Percentiles rank a stretch among this genome's conserved stretches.
Evolutionary conservation across 1,139 yeast genomes (phyloP).

Genomic region (Waltiozyma sp.): DNA sequence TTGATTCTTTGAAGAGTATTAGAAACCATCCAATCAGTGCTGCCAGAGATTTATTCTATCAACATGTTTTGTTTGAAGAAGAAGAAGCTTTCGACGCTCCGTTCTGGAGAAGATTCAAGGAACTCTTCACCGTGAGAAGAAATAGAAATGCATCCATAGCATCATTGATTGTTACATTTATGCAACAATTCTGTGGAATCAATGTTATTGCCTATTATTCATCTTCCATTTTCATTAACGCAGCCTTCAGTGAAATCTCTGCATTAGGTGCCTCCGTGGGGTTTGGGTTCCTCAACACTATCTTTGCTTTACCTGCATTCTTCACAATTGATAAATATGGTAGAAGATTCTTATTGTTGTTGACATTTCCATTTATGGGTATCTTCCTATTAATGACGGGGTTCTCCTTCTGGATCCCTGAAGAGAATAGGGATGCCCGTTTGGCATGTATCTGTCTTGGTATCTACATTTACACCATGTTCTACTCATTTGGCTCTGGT

Average conservation of each 20-base stretch:
- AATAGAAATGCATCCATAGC: constrained; percentile 77
- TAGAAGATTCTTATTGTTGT: constrained; percentile 55
- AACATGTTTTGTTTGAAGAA: constrained; percentile 52
- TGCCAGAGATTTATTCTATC: constrained; percentile 70
- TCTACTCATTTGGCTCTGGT: constrained; percentile 81
- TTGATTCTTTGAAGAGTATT: constrained; percentile 36
- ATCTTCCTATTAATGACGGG: constrained; percentile 62
- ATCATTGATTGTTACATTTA: constrained; percentile 74
- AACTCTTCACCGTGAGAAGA: constrained; percentile 60
- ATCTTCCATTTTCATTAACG: constrained; percentile 57
- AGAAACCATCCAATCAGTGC: constrained; percentile 49
- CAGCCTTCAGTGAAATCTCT: constrained; percentile 49
- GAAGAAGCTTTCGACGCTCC: constrained; percentile 51
- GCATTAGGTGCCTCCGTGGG: constrained; percentile 80
- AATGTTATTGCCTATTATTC: constrained; percentile 81
- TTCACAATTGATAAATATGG: constrained; percentile 75
- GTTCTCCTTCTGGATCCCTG: constrained; percentile 62
- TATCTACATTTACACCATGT: constrained; percentile 60
- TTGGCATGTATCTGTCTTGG: constrained; percentile 60
- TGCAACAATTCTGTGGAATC: constrained; percentile 91
- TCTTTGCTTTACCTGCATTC: constrained; percentile 78
- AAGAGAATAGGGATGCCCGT: constrained; percentile 36
- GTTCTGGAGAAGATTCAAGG: constrained; percentile 37
- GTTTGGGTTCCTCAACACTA: constrained; percentile 70
- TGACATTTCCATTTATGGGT: constrained; percentile 70